A percentile compares a stretch with the other conserved stretches of the same genome.
Evolutionary conservation across 306 rosid species (phyloP).

Genomic region (Sicyos edulis): DNA sequence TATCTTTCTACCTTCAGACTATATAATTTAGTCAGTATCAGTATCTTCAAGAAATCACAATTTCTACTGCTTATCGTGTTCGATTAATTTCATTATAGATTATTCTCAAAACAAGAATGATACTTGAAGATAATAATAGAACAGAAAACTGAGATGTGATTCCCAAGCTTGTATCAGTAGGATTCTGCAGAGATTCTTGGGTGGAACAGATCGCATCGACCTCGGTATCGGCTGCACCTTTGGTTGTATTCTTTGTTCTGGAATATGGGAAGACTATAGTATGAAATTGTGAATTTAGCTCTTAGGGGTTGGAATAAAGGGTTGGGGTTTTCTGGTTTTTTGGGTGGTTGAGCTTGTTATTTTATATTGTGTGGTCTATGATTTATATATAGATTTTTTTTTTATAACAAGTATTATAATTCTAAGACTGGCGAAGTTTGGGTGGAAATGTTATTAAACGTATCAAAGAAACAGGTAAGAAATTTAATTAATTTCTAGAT

Average conservation of each 20-base stretch:
- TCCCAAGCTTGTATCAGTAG: constrained; percentile 3
- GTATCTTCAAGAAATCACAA: neutral
- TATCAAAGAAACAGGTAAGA: too few relatives aligned
- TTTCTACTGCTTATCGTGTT: neutral
- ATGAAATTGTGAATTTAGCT: too few relatives aligned
- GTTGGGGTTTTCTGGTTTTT: neutral
- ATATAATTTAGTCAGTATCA: neutral
- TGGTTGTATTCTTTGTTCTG: neutral
- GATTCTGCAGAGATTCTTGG: neutral
- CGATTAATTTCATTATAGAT: neutral
- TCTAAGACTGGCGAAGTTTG: too few relatives aligned
- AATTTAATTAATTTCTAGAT: too few relatives aligned
- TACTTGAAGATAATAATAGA: neutral
- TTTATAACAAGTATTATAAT: too few relatives aligned
- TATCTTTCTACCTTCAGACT: too few relatives aligned
- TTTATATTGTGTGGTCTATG: too few relatives aligned
- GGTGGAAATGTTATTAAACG: too few relatives aligned
- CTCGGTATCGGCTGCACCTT: neutral
- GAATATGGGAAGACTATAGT: too few relatives aligned
- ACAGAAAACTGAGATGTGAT: neutral
- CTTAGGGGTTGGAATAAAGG: too few relatives aligned
- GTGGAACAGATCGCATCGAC: neutral
- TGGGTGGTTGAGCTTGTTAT: neutral
- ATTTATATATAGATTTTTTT: too few relatives aligned
- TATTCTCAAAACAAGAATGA: neutral